Percentiles rank a stretch among this genome's conserved stretches.
These are phyloP conservation scores for Penicillium corylophilum DNA, from an alignment of 2,329 filamentous ascomycete species.

Conservation along the genomic window DNA sequence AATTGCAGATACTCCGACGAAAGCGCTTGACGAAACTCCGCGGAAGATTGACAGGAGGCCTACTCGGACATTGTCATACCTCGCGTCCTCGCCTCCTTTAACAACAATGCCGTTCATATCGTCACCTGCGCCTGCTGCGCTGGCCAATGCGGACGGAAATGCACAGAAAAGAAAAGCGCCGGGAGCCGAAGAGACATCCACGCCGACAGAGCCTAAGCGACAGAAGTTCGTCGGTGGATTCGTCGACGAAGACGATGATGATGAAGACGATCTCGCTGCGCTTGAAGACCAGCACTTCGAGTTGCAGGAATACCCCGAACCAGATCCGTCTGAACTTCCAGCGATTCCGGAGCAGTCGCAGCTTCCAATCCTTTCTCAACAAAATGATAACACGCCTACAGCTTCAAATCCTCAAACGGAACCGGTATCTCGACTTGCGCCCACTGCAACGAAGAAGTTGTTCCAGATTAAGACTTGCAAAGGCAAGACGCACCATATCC, in stretches of 20 bases:
- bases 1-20: constrained; percentile 40
- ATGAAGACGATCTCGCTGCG: constrained; percentile 29
- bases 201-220: constrained; percentile 38
- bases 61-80: constrained; percentile 13
- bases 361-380: not conserved
- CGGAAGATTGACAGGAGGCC: constrained; percentile 12
- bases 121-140: constrained; percentile 37
- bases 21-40: constrained; percentile 16
- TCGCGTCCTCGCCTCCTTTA: constrained; percentile 36
- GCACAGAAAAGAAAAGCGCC: constrained; percentile 44
- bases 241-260: constrained; percentile 43
- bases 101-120: constrained; percentile 44
- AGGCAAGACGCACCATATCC: constrained; percentile 48
- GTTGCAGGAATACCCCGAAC: constrained; percentile 26
- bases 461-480: constrained; percentile 48
- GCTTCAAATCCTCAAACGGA: constrained; percentile 4
- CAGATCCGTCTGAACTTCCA: constrained; percentile 17
- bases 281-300: constrained; percentile 32
- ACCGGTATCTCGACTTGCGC: constrained; percentile 13
- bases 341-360: constrained; percentile 10
- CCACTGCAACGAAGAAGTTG: constrained; percentile 11
- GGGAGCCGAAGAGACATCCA: constrained; percentile 24
- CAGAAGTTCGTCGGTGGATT: constrained; percentile 44
- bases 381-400: constrained; percentile 1
- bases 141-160: constrained; percentile 35